Conservation (phyloP, 2,329 filamentous ascomycete genomes). For the Coniochaeta sp. region DNA sequence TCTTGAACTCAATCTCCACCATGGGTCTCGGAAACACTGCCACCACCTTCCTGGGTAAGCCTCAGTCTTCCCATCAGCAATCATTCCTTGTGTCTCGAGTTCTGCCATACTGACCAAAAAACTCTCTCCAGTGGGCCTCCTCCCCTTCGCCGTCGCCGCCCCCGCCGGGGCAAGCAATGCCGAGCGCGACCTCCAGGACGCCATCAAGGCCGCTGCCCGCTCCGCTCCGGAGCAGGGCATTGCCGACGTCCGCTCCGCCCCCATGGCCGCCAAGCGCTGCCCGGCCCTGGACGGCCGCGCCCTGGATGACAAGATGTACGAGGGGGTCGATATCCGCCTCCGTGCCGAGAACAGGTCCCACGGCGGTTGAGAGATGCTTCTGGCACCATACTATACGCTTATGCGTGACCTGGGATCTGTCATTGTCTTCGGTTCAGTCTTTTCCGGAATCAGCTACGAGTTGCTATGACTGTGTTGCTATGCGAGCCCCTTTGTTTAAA, state of each 20-base stretch:
- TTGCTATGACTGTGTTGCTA: neutral
- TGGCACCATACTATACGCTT: too few relatives aligned
- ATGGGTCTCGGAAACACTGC: neutral
- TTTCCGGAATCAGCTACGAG: neutral
- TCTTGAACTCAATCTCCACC: neutral
- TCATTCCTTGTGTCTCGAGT: neutral
- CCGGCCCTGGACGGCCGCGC: constrained; percentile 1
- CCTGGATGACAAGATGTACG: constrained; percentile 1
- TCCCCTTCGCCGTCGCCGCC: neutral
- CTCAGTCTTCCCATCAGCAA: neutral
- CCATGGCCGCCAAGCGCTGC: constrained; percentile 1
- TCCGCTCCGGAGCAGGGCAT: neutral
- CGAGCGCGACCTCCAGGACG: constrained; percentile 1
- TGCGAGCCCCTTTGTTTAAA: neutral
- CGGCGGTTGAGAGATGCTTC: neutral
- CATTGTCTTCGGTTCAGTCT: neutral
- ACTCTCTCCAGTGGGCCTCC: neutral
- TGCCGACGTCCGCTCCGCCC: neutral
- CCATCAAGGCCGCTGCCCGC: constrained; percentile 1
- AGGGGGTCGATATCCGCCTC: constrained; percentile 1
- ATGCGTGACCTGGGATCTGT: neutral
- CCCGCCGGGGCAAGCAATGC: neutral
- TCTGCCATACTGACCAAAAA: neutral
- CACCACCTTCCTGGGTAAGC: neutral
- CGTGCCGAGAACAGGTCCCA: constrained; percentile 1